phyloP scores from a whole-genome alignment of 1,284 basidiomycete species.

The Apiotrichum gamsii region DNA sequence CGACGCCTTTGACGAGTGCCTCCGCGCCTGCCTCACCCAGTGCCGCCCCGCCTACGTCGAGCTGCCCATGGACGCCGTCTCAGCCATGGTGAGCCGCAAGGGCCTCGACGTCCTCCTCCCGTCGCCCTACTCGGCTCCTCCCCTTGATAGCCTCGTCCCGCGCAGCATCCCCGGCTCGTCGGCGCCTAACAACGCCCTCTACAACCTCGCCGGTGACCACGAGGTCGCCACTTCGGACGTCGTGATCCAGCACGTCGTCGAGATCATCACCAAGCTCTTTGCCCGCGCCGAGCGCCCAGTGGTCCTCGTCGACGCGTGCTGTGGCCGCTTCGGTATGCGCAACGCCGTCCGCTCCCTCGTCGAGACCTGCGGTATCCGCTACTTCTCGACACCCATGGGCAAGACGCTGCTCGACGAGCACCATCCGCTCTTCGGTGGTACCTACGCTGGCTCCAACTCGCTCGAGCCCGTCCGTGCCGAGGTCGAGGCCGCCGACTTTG shows the following conservation, averaged over 20 bases:
- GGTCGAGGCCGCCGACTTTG: constrained; percentile 75
- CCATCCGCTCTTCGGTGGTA: constrained; percentile 79
- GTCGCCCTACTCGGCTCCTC: constrained; percentile 14
- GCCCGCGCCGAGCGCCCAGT: constrained; percentile 63
- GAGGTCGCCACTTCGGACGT: constrained; percentile 52
- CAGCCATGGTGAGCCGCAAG: constrained; percentile 60
- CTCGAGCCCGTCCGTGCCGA: constrained; percentile 63
- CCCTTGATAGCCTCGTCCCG: constrained; percentile 1
- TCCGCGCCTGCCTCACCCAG: constrained; percentile 65
- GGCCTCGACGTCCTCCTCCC: constrained; percentile 53
- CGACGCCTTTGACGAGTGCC: constrained; percentile 70
- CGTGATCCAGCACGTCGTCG: constrained; percentile 65
- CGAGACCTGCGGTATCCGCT: constrained; percentile 62
- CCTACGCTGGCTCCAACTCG: constrained; percentile 75
- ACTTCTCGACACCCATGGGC: constrained; percentile 64
- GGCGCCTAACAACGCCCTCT: constrained; percentile 7
- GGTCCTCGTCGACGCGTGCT: constrained; percentile 83
- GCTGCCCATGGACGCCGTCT: constrained; percentile 77
- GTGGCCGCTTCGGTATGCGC: constrained; percentile 69
- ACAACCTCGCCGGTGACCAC: background rate
- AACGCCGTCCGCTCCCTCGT: constrained; percentile 65
- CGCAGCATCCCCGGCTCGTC: background rate
- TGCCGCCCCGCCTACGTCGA: constrained; percentile 82
- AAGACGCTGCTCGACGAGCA: constrained; percentile 75
- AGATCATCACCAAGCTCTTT: constrained; percentile 63